Evolutionary conservation across 805 yeast species (phyloP), one percentile per base, ranked within the genome.

Genomic region (Debaryomyces maramus): DNA sequence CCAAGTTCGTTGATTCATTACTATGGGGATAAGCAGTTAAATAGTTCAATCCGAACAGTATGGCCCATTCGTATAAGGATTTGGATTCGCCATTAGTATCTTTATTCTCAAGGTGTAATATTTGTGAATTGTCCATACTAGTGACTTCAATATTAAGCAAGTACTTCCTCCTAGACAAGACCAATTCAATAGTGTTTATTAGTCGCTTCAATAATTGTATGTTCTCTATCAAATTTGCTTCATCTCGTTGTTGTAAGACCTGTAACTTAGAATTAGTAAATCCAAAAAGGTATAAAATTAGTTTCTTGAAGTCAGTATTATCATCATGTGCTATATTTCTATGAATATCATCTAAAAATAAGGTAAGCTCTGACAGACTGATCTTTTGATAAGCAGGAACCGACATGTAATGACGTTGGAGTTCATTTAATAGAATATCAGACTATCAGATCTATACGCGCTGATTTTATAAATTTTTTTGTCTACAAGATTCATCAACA

Each of bases 341-440:
- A 32, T 58, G 56, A 21, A 70, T 60, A 40, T 69, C 75, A 22
- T 55, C 49, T 15, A 70, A 53, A 40, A 70, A 68, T 41, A 44
- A 50, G 6, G 41, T 37, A 29, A 69, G 50, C 34, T 69, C 73
- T 8, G 47, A 41, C 14, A 52, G 37, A 38, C 54, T 44, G 36
- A 65, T 54, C 31, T 48, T 42, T 43, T 50, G 52, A 33, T 33
- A 33, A 11, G 24, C 29, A 13, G 36, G 26, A 19, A 21, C 36
- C n/a, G 29, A 19, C 36, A 33, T 33, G 24, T n/a, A 32, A 24
- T 24, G 13, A 10, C 28, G 28, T 24, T n/a, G 13, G 28, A 24
- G 13, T 24, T 24, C 28, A 24, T 24, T 10, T 24, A 24, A 24
- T 24, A 24, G 13, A 24, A 24, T n/a, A 6, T 8, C 13, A 7